Evolutionary conservation across 352 stramenopile genomes (phyloP).

Genomic region (Pythium phragmitis): DNA sequence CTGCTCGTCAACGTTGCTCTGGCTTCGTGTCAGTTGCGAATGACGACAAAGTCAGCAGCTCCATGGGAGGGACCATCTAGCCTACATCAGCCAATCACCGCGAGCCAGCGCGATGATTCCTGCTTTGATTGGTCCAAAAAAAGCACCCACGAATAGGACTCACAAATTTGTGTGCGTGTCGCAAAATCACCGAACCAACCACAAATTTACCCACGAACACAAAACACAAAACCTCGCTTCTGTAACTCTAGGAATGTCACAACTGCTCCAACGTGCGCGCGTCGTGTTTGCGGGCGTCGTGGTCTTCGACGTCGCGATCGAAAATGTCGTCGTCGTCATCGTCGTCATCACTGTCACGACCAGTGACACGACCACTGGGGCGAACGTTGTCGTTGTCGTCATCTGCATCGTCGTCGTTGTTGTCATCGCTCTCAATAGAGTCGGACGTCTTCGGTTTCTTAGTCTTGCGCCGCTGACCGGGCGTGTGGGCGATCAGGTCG

Average conservation of each 20-base stretch:
- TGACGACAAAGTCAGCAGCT: constrained; percentile 15
- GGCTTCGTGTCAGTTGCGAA: constrained; percentile 6
- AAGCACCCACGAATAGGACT: neutral
- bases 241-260: constrained; percentile 27
- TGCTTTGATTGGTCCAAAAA: constrained; percentile 21
- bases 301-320: constrained; percentile 40
- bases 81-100: constrained; percentile 14
- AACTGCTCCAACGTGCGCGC: constrained; percentile 55
- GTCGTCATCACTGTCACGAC: constrained; percentile 40
- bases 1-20: no score
- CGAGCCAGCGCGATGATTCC: neutral
- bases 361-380: constrained; percentile 30
- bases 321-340: constrained; percentile 81
- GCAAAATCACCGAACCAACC: constrained; percentile 7
- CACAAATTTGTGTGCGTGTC: neutral
- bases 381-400: constrained; percentile 63
- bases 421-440: constrained; percentile 31
- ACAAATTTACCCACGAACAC: neutral
- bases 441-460: constrained; percentile 37
- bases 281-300: constrained; percentile 50
- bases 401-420: constrained; percentile 25
- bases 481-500: constrained; percentile 41
- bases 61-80: neutral
- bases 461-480: constrained; percentile 18
- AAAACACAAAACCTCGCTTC: constrained; percentile 16